Base-by-base conservation (phyloP, 306 rosid genomes). In the Cyamopsis tetragonoloba region DNA sequence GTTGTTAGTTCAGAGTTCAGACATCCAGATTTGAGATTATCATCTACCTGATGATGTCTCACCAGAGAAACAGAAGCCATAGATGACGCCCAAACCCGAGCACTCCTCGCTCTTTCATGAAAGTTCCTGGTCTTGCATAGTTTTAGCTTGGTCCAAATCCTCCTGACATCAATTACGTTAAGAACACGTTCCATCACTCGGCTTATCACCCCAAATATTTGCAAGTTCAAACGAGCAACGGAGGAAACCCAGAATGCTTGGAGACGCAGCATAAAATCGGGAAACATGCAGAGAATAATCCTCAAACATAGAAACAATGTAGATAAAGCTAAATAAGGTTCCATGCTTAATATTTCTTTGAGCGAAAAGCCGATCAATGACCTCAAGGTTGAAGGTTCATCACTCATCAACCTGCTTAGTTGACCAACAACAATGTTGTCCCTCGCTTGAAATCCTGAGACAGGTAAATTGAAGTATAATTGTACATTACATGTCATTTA, bases 71-170 rank as follows among this genome's bases (percentile, higher is more conserved):
- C 95, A 3, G 91, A 85, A 35, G 89, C 79, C 48, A 89, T 73
- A 63, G 96, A 87, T 9, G 96, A 89, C 0, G 89, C 91, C 96
- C 89, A 90, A 61, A 85, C 95, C 67, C 82, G 54, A 11, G 87
- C 95, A 15, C 79, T 87, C 79, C 70, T 83, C 0, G 88, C 87
- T 15, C 91, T 82, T 72, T 80, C 81, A n/a, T 78, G 97, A 64
- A 88, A 81, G 78, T 75, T 86, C 72, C 86, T 73, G 27, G 80
- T 83, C 79, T 88, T 91, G 86, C 81, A 75, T 19, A 70, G 71
- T 60, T 89, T 77, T 71, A 84, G 80, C 83, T 88, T 88, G 34
- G 82, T 82, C 96, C 89, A 81, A n/a, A 75, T 68, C 78, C 91
- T 64, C 74, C 88, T 81, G 10, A 88, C 66, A 73, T 91, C 97